Conservation (phyloP, 31 red algal species). For the Porphyra umbilicalis region DNA sequence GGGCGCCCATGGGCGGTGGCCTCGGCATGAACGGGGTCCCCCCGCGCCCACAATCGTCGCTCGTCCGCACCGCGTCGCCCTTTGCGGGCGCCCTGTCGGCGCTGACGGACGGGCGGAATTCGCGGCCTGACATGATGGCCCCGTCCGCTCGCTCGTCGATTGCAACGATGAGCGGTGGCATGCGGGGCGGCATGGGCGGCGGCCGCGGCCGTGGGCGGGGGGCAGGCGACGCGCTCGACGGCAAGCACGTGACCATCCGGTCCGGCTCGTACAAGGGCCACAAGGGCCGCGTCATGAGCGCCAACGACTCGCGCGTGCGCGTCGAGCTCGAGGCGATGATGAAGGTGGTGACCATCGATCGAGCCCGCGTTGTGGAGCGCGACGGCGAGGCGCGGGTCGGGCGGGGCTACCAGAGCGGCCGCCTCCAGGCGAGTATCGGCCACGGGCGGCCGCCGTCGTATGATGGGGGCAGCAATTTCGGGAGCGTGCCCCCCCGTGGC, state of each 20-base stretch:
- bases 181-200: background rate
- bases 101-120: background rate
- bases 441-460: background rate
- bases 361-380: conserved; percentile 17
- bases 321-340: conserved; percentile 76
- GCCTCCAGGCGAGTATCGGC: background rate
- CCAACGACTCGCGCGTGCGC: conserved; percentile 48
- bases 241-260: conserved; percentile 67
- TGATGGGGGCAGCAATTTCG: background rate
- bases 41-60: conserved; percentile 7
- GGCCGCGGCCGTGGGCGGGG: conserved; percentile 22
- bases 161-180: background rate
- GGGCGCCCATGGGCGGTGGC: conserved; percentile 5
- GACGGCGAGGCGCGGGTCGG: background rate
- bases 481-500: background rate
- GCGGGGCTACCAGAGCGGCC: background rate
- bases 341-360: conserved; percentile 64
- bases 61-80: conserved; percentile 18
- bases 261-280: conserved; percentile 79
- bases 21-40: conserved; percentile 5
- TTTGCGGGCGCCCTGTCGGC: conserved; percentile 17
- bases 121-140: background rate
- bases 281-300: conserved; percentile 66
- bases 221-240: conserved; percentile 34
- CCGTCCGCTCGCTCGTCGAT: background rate